Base-by-base conservation (phyloP, 108 stramenopile species). In the Chaetoceros tenuissimus region DNA sequence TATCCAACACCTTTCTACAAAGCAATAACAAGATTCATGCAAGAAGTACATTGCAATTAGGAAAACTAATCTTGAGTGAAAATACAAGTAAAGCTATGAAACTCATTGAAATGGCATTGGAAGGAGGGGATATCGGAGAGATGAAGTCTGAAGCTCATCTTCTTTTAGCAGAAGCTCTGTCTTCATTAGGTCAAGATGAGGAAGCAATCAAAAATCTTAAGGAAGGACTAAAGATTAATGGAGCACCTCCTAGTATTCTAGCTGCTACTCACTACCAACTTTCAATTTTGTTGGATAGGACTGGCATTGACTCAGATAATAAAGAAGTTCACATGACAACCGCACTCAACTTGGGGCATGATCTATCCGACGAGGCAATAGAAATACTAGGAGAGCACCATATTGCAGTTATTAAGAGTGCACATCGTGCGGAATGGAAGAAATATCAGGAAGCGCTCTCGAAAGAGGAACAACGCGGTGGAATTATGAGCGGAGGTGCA, bases 281-380 rank as follows among this genome's bases (percentile, higher is more conserved):
- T 60, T 67, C 73, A 1, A 20, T 68, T 60, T 31, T 59, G 5
- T 30, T 74, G 24, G 43, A 31, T 10, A 55, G 55, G 53, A 69
- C 40, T 53, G 29, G 51, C 46, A 63, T 49, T 21, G 73, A 74
- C 22, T 31, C 24, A 20, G 68, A 69, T 46, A 64, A 74, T 47
- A 55, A 69, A 22, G 51, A 69, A 28, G 55, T 55, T 24, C 67
- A 74, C 40, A 69, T 66, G 55, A 68, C 69, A 34, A 60, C 60
- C 29, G 63, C 73, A 45, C 51, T 74, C 30, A 62, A 73, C 29
- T 24, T 69, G 59, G 68, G 68, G 2, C 60, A 59, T 63, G 73
- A 74, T 48, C 63, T 63, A 34, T 60, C 73, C 18, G 17, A 55
- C 28, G 73, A 74, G 51, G 63, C 68, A 56, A 69, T 74, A 17